Evolutionary conservation across 2,329 filamentous ascomycete genomes (phyloP).

Genomic region (Hymenoscyphus linearis): DNA sequence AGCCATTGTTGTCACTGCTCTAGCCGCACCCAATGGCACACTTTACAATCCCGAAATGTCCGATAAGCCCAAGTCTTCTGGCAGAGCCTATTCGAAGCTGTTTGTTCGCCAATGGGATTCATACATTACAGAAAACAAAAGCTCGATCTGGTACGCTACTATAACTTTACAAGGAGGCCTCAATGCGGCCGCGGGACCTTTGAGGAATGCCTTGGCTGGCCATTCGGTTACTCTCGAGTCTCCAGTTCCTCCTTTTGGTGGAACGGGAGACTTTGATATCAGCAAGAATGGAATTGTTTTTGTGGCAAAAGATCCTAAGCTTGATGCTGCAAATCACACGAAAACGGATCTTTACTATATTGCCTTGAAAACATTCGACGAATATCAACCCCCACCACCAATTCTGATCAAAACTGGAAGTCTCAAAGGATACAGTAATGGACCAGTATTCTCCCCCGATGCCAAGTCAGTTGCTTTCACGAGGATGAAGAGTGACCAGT

Average conservation of each 20-base stretch:
- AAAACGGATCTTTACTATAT: conserved; percentile 78
- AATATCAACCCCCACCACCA: conserved; percentile 44
- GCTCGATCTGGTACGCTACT: conserved; percentile 67
- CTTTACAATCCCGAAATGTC: conserved; percentile 62
- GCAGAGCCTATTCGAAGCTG: conserved; percentile 66
- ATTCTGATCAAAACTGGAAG: conserved; percentile 51
- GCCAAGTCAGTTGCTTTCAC: conserved; percentile 69
- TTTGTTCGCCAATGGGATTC: conserved; percentile 81
- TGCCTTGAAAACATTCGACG: conserved; percentile 55
- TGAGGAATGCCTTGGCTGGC: conserved; percentile 58
- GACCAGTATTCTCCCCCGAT: conserved; percentile 69
- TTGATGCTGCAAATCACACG: conserved; percentile 69
- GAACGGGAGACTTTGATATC: conserved; percentile 74
- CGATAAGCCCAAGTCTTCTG: conserved; percentile 55
- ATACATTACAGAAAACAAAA: conserved; percentile 64
- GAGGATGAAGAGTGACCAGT: conserved; percentile 69
- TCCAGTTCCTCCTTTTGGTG: conserved; percentile 75
- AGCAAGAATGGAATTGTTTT: conserved; percentile 62
- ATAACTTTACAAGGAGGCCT: conserved; percentile 38
- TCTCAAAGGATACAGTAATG: conserved; percentile 58
- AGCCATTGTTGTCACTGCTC: conserved; percentile 55
- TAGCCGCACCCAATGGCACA: conserved; percentile 62
- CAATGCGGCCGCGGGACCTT: conserved; percentile 37
- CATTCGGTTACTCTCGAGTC: conserved; percentile 46
- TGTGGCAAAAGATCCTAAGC: conserved; percentile 51